Evolutionary conservation across 2,329 filamentous ascomycete species (phyloP).

Genomic region (Leptographium lundbergii): DNA sequence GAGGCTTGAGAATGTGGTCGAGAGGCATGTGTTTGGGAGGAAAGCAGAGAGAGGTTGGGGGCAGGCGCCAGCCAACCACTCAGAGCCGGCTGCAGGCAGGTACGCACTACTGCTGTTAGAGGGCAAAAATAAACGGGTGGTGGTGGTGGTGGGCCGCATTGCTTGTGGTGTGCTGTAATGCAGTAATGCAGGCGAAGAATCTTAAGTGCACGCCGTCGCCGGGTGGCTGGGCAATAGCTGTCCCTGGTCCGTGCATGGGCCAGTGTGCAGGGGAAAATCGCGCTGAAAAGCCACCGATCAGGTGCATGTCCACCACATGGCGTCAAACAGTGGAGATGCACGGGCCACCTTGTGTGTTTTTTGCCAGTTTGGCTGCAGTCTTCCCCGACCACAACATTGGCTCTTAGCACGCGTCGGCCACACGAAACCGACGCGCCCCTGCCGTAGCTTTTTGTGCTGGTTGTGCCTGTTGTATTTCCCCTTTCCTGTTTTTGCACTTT

Average conservation of each 20-base stretch:
- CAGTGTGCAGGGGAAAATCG: not conserved
- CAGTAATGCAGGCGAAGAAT: not conserved
- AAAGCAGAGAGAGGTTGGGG: not conserved
- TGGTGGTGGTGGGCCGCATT: not conserved
- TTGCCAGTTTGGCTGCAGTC: slow-evolving; percentile 4
- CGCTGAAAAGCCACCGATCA: not conserved
- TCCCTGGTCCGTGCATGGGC: not conserved
- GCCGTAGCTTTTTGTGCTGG: not conserved
- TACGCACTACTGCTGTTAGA: not conserved
- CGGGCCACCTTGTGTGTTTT: not conserved
- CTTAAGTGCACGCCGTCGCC: not conserved
- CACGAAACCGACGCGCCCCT: slow-evolving; percentile 13
- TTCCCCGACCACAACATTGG: slow-evolving; percentile 3
- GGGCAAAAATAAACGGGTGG: not conserved
- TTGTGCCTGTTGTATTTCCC: too few species aligned
- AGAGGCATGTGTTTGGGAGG: not conserved
- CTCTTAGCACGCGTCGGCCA: slow-evolving; percentile 7
- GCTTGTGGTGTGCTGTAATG: not conserved
- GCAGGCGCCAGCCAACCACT: not conserved
- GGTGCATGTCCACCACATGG: not conserved
- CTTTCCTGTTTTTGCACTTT: not conserved
- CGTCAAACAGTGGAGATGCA: not conserved
- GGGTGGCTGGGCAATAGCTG: not conserved
- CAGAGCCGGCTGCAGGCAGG: not conserved
- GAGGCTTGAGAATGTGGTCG: not conserved